phyloP scores from a whole-genome alignment of 345 rosid species.

The Eutrema heterophyllum region DNA sequence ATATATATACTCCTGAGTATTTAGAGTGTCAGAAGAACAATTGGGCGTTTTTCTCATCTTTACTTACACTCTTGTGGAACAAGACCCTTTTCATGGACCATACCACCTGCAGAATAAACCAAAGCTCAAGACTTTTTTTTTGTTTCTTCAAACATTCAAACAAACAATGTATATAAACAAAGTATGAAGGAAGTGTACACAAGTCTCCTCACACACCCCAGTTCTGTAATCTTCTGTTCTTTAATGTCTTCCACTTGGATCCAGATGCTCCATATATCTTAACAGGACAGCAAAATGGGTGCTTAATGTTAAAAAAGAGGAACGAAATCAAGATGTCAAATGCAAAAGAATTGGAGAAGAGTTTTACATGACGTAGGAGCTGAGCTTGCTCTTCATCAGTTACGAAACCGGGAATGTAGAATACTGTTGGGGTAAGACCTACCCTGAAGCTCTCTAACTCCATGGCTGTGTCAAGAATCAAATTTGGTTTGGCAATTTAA shows the following conservation, averaged over 20 bases:
- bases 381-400: slow-evolving; percentile 52
- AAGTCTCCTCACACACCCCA: slow-evolving; percentile 55
- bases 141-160: background rate
- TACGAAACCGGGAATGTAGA: slow-evolving; percentile 62
- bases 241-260: slow-evolving; percentile 81
- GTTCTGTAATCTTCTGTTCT: slow-evolving; percentile 85
- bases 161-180: background rate
- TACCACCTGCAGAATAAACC: slow-evolving; percentile 59
- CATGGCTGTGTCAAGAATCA: slow-evolving; percentile 22
- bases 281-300: background rate
- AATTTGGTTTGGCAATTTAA: background rate
- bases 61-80: slow-evolving; percentile 83
- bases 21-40: background rate
- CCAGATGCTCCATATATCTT: slow-evolving; percentile 62
- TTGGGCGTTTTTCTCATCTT: background rate
- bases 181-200: background rate
- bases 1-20: background rate
- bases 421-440: slow-evolving; percentile 61
- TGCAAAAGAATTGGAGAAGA: background rate
- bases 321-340: background rate
- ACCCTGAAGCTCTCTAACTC: slow-evolving; percentile 44
- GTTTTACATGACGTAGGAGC: slow-evolving; percentile 46
- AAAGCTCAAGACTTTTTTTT: background rate
- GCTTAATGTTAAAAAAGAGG: background rate
- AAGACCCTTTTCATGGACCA: slow-evolving; percentile 95